Base-by-base conservation (phyloP, 192 early-diverging fungal species). In the Physocladia obscura region DNA sequence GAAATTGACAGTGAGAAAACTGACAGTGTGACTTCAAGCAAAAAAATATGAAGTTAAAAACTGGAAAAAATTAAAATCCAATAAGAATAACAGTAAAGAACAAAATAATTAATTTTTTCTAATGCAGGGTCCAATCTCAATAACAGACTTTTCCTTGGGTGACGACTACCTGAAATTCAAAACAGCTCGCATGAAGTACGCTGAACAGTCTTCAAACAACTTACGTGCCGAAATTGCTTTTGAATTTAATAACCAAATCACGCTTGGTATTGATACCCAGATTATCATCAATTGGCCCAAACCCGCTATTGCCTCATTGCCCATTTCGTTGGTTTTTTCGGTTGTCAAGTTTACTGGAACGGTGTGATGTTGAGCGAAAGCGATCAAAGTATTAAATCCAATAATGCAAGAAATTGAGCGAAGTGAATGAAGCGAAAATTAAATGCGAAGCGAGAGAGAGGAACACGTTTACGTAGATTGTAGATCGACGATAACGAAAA, bases 241-340 rank as follows among this genome's bases (percentile, higher is more conserved):
- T 57, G 86, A 90, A 50, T 93, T 93, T 57, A 85, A 91, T 57
- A 95, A 99, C 76, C 92, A 97, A 62, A 82, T 99, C n/a, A 91
- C 93, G 30, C 73, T 99, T 31, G 94, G 93, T 0, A 84, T 99
- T 57, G 90, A 97, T 71, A 97, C 96, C 2, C 90, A 89, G 36
- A 80, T 97, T 21, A 77, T 98, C 38, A 83, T 99, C 54, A 99
- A 99, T 76, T 98, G 95, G 97, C 97, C 97, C 6, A 90, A 87
- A 54, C 81, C 88, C 15, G 76, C 82, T 26, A 90, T 95, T 62
- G 97, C 96, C 2, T 92, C 94, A 4, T 77, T 99, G 21, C 97
- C 97, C 11, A 87, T 99, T 11, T 90, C 95, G 22, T 79, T 99
- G 26, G 81, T 88, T 1, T 75, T 98, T 1, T 92, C 91, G 24